Conservation (phyloP, 805 yeast genomes). For the Ogataea philodendri region DNA sequence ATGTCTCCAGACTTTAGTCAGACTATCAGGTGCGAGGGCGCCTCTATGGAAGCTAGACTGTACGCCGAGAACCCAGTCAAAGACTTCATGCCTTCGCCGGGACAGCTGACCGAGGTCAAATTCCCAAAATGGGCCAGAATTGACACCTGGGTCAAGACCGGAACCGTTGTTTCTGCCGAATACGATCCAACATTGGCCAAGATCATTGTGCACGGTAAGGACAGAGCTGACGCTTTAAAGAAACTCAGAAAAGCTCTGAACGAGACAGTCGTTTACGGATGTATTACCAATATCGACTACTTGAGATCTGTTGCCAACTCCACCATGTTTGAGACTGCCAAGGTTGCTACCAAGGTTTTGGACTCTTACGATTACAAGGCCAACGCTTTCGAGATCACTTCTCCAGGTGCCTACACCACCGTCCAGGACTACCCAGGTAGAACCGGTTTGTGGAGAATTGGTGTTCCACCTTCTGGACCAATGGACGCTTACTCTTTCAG, state of each 20-base stretch:
- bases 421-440: conserved; percentile 97
- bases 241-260: conserved; percentile 77
- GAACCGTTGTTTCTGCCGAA: conserved; percentile 85
- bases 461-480: conserved; percentile 98
- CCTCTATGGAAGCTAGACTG: conserved; percentile 93
- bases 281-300: conserved; percentile 87
- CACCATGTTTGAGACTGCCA: conserved; percentile 76
- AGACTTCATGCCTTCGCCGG: conserved; percentile 95
- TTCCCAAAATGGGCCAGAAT: conserved; percentile 93
- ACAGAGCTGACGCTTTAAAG: conserved; percentile 78
- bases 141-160: conserved; percentile 91
- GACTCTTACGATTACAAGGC: conserved; percentile 80
- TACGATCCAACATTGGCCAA: conserved; percentile 96
- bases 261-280: conserved; percentile 86
- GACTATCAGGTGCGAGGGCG: conserved; percentile 66
- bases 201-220: conserved; percentile 90
- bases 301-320: conserved; percentile 82
- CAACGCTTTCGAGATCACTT: conserved; percentile 75
- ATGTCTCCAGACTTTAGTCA: conserved; percentile 74
- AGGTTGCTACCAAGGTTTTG: conserved; percentile 83
- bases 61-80: conserved; percentile 97
- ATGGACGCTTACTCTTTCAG: conserved; percentile 94
- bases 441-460: conserved; percentile 80
- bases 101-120: conserved; percentile 77
- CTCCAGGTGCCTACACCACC: conserved; percentile 94